Percentiles rank a stretch among this genome's conserved stretches.
phyloP scores from a whole-genome alignment of 805 yeast species.

The Pichia paraexigua region DNA sequence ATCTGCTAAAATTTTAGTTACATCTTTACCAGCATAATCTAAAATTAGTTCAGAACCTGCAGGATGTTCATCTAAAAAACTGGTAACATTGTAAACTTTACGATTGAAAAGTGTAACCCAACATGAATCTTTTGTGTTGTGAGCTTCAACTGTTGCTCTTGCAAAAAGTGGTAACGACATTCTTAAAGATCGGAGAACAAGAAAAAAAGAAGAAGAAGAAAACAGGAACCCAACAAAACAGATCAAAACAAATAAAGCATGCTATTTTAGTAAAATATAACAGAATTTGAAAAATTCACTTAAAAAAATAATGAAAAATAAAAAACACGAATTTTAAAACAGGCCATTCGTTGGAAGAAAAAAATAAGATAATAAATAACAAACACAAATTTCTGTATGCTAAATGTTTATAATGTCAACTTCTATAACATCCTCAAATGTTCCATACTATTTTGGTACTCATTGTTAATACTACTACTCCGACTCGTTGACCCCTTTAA shows the following conservation, averaged over 20 bases:
- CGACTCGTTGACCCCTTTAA: neutral
- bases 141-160: conserved; percentile 41
- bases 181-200: neutral
- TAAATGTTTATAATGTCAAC: neutral
- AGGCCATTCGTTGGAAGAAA: neutral
- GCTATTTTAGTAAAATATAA: neutral
- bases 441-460: neutral
- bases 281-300: neutral
- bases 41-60: conserved; percentile 54
- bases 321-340: neutral
- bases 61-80: conserved; percentile 64
- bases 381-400: too few species aligned
- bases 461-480: neutral
- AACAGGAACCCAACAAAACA: neutral
- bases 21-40: conserved; percentile 52
- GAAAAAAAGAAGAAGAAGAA: neutral
- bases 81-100: conserved; percentile 78
- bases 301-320: too few species aligned
- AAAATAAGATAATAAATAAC: too few species aligned
- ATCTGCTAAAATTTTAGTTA: conserved; percentile 73
- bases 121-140: conserved; percentile 47
- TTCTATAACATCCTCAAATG: neutral
- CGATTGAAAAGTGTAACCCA: conserved; percentile 79
- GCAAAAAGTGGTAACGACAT: conserved; percentile 52
- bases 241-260: neutral